phyloP scores from a whole-genome alignment of 805 yeast genomes.

The Myxozyma sirexii region DNA sequence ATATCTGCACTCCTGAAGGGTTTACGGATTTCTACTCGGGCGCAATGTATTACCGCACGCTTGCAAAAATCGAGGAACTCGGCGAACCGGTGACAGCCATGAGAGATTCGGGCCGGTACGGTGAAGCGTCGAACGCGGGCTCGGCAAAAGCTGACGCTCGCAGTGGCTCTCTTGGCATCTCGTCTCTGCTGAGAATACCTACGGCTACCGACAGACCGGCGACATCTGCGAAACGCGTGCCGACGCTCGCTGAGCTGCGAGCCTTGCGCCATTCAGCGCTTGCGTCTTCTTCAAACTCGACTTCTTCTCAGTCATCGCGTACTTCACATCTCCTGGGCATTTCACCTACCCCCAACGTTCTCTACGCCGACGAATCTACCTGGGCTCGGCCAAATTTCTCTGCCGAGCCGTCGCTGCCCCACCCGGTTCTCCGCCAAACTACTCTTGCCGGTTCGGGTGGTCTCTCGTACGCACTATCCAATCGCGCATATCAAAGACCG shows the following conservation, averaged over 20 bases:
- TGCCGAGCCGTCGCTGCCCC: neutral
- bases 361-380: neutral
- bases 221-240: neutral
- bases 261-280: neutral
- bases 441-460: constrained; percentile 15
- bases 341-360: neutral
- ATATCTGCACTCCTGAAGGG: constrained; percentile 27
- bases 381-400: neutral
- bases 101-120: too few species aligned
- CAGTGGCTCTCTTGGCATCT: neutral
- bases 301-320: neutral
- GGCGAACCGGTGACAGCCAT: constrained; percentile 9
- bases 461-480: constrained; percentile 7
- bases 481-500: constrained; percentile 14
- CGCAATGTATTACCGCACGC: constrained; percentile 6
- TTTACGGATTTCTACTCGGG: constrained; percentile 23
- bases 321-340: neutral
- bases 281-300: neutral
- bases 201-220: too few species aligned
- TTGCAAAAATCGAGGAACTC: constrained; percentile 16
- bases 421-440: neutral
- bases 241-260: neutral
- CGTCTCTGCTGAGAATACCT: too few species aligned
- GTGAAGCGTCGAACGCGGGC: too few species aligned
- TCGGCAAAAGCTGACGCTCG: too few species aligned